Evolutionary conservation across 192 early-diverging fungal species (phyloP).

Genomic region (Entomortierella parvispora): DNA sequence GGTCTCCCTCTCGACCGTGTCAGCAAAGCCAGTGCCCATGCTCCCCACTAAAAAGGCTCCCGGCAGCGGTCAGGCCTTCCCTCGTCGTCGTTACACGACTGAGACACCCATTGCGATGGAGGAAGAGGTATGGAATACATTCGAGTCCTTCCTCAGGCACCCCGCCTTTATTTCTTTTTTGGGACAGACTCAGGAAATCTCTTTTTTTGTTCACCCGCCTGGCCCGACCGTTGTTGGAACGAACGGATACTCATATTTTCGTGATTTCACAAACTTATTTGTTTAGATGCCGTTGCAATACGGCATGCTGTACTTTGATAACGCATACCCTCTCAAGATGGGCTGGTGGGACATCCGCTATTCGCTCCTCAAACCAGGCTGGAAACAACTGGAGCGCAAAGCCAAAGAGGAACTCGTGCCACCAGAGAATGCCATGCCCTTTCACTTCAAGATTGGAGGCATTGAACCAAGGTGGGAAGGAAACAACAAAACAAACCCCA

Average conservation of each 20-base stretch:
- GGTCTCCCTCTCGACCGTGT: neutral
- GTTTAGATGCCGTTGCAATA: conserved; percentile 21
- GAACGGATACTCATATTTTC: neutral
- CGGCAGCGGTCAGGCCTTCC: neutral
- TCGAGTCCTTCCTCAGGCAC: neutral
- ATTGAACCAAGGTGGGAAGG: conserved; percentile 58
- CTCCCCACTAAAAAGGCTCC: conserved; percentile 16
- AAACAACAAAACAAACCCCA: too few relatives aligned
- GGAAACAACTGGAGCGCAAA: conserved; percentile 47
- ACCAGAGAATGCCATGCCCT: conserved; percentile 58
- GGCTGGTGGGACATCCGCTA: conserved; percentile 52
- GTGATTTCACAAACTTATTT: too few relatives aligned
- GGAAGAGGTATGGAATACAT: conserved; percentile 29
- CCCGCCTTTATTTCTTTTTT: neutral
- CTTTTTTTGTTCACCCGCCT: neutral
- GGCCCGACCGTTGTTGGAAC: neutral
- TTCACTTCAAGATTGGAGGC: conserved; percentile 56
- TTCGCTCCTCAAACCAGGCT: conserved; percentile 32
- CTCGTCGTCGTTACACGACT: conserved; percentile 25
- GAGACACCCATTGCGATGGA: conserved; percentile 32
- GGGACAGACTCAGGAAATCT: neutral
- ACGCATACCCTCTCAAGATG: conserved; percentile 49
- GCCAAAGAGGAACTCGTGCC: conserved; percentile 54
- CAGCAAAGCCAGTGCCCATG: conserved; percentile 5
- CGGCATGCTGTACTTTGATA: conserved; percentile 53